Evolutionary conservation across 345 rosid species (phyloP).

Genomic region (Aethionema arabicum): DNA sequence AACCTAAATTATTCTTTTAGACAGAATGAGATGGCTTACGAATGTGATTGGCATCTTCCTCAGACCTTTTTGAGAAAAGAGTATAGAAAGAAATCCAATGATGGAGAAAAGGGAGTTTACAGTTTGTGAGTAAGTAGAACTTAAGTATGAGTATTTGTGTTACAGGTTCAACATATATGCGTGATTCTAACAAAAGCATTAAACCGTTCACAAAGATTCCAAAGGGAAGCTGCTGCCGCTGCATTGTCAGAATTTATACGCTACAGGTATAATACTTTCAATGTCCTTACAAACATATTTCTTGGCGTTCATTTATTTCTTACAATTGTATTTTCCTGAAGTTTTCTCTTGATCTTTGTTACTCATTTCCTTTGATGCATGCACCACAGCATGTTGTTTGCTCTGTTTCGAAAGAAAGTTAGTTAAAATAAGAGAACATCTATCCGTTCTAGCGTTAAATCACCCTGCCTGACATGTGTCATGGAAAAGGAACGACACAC

Average conservation of each 20-base stretch:
- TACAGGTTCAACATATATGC: conserved; percentile 79
- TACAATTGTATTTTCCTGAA: conserved; percentile 1
- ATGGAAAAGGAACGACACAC: conserved; percentile 7
- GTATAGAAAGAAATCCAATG: neutral
- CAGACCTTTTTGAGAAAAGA: conserved; percentile 10
- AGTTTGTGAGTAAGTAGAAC: conserved; percentile 18
- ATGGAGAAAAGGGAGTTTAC: conserved; percentile 15
- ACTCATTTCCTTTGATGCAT: conserved; percentile 3
- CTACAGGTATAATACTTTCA: conserved; percentile 55
- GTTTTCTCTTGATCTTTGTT: neutral
- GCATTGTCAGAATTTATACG: conserved; percentile 91
- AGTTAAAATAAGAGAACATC: conserved; percentile 3
- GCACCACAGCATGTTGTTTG: neutral
- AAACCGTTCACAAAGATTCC: conserved; percentile 64
- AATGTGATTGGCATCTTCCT: conserved; percentile 4
- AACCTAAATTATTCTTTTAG: neutral
- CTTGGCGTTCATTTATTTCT: conserved; percentile 3
- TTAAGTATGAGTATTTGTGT: conserved; percentile 26
- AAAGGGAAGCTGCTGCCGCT: conserved; percentile 96
- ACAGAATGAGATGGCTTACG: neutral
- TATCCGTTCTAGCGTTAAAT: conserved; percentile 6
- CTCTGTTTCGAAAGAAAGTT: conserved; percentile 15
- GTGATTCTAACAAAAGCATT: conserved; percentile 70
- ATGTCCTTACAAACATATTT: neutral
- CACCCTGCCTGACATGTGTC: conserved; percentile 12